Percentiles rank a stretch among this genome's conserved stretches.
Conservation (phyloP, 352 stramenopile species). For the Globisporangium perplexum region DNA sequence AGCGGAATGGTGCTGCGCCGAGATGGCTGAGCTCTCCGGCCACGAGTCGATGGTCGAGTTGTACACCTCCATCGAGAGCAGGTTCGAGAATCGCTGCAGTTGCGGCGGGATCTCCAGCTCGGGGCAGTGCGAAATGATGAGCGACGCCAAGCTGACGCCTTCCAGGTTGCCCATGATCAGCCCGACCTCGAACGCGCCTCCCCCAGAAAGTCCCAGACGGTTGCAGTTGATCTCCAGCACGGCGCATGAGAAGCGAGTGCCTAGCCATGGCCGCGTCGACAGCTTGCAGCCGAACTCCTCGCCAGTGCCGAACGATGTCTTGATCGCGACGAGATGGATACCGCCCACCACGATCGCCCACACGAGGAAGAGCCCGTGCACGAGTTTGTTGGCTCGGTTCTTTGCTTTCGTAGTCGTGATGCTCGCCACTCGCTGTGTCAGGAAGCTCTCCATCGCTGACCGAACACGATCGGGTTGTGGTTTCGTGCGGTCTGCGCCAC, state of each 20-base stretch:
- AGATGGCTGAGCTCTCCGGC: slow-evolving; percentile 15
- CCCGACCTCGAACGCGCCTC: slow-evolving; percentile 7
- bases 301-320: slow-evolving; percentile 3
- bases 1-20: slow-evolving; percentile 8
- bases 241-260: slow-evolving; percentile 14
- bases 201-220: slow-evolving; percentile 7
- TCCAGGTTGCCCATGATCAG: slow-evolving; percentile 15
- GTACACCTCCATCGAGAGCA: slow-evolving; percentile 28
- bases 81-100: slow-evolving; percentile 18
- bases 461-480: neutral
- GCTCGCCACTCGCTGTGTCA: slow-evolving; percentile 5
- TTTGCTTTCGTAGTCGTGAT: slow-evolving; percentile 1
- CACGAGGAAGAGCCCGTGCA: slow-evolving; percentile 21
- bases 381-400: slow-evolving; percentile 4
- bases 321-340: slow-evolving; percentile 15
- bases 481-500: neutral
- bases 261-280: slow-evolving; percentile 22
- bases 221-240: slow-evolving; percentile 14
- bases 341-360: slow-evolving; percentile 17
- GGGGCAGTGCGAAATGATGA: slow-evolving; percentile 23
- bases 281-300: slow-evolving; percentile 19
- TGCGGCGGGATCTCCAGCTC: slow-evolving; percentile 15
- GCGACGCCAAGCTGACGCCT: slow-evolving; percentile 12
- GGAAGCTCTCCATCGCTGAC: slow-evolving; percentile 6
- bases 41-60: slow-evolving; percentile 25